These are phyloP conservation scores for Aspergillus novoparasiticus DNA, from an alignment of 2,329 filamentous ascomycete species.

Conservation along the genomic window DNA sequence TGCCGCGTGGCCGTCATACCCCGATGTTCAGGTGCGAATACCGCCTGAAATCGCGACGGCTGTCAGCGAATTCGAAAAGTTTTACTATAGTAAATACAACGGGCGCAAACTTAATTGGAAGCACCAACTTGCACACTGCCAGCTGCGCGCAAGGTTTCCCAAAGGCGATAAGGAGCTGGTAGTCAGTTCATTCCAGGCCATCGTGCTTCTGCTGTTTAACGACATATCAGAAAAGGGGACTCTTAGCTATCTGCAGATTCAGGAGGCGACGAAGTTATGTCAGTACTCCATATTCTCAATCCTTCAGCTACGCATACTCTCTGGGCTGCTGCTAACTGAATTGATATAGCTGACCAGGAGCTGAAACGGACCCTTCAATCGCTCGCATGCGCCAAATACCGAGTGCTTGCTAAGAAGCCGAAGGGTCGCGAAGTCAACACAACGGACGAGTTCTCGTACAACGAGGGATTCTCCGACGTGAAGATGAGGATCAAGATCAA, in stretches of 20 bases:
- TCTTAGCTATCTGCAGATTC: constrained; percentile 75
- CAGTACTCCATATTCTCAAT: constrained; percentile 34
- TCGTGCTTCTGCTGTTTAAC: constrained; percentile 91
- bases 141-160: constrained; percentile 77
- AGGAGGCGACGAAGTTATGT: constrained; percentile 72
- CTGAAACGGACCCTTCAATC: constrained; percentile 91
- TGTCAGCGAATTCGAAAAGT: constrained; percentile 77
- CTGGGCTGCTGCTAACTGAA: constrained; percentile 29
- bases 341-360: constrained; percentile 64
- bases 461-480: constrained; percentile 72
- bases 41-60: constrained; percentile 75
- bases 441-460: constrained; percentile 84
- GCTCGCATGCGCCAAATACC: constrained; percentile 84
- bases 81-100: constrained; percentile 88
- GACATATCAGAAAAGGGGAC: constrained; percentile 62
- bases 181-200: constrained; percentile 88
- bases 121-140: constrained; percentile 87
- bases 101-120: constrained; percentile 89
- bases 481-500: constrained; percentile 97
- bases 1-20: constrained; percentile 90
- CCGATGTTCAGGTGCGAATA: constrained; percentile 73
- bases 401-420: constrained; percentile 82
- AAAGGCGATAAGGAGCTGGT: constrained; percentile 84
- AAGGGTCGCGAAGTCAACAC: constrained; percentile 77
- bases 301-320: background rate